Evolutionary conservation across 192 early-diverging fungal genomes (phyloP), one percentile per base, ranked within the genome.

Genomic region (Fimicolochytrium jonesii): DNA sequence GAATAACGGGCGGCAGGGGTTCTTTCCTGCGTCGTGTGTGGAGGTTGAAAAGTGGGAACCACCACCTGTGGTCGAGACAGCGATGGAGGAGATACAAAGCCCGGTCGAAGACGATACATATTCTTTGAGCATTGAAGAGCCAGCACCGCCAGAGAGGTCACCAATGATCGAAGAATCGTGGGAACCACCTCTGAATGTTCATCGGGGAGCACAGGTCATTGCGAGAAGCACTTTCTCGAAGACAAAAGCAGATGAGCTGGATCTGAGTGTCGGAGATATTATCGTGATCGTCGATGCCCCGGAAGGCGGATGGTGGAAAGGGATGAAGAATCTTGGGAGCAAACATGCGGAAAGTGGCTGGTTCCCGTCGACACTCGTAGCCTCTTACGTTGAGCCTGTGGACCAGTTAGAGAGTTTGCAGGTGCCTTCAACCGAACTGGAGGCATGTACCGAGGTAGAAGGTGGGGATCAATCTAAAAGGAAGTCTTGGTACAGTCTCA

Each of bases 241-340:
- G 48, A 53, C 59, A 4, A 82, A 79, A 52, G 64, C 76, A n/a
- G 80, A 82, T 53, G 80, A 82, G 41, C 59, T 82, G 11, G 64
- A 72, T 20, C 56, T 82, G n/a, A 26, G 54, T 6, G 29, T 53
- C n/a, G 77, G 73, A 11, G 75, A 76, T 13, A 32, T 65, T 11
- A 53, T 82, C 23, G 72, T 77, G 17, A 77, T 82, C 25, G 47
- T 77, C 46, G 77, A 79, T 33, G 67, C 70, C 11, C 80, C 80
- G 26, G 77, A 77, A 41, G 80, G 80, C 25, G 80, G 80, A 6
- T 82, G 80, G 80, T 82, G 80, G 80, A 26, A 69, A n/a, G 80
- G 80, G 10, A 75, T 77, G 68, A 74, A 65, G 17, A 65, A 68
- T 23, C 61, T 79, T 25, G 74, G 67, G 25, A 68, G 63, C 11